phyloP scores from a whole-genome alignment of 805 yeast genomes.

The Tetrapisispora iriomotensis region DNA sequence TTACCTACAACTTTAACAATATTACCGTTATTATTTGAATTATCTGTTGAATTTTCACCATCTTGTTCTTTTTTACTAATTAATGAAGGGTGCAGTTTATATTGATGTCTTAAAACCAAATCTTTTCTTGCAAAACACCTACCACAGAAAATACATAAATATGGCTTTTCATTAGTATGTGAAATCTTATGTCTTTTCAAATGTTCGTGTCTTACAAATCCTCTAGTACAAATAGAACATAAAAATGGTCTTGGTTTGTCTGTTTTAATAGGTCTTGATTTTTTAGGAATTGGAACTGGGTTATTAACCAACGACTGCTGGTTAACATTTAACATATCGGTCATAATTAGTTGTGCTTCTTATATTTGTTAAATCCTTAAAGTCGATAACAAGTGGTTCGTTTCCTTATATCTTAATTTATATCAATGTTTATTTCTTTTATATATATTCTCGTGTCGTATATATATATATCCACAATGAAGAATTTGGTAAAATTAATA shows the following conservation, averaged over 20 bases:
- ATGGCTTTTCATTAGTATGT: slow-evolving; percentile 94
- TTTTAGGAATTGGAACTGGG: slow-evolving; percentile 66
- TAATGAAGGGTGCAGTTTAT: slow-evolving; percentile 64
- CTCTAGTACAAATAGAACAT: slow-evolving; percentile 84
- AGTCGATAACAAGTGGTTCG: no score
- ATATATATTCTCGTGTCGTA: no score
- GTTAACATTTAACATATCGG: not conserved
- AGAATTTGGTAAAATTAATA: no score
- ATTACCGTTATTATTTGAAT: slow-evolving; percentile 7
- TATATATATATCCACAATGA: no score
- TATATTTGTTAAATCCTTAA: no score
- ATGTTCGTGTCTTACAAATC: slow-evolving; percentile 92
- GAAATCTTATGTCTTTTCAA: slow-evolving; percentile 87
- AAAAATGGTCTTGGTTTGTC: slow-evolving; percentile 92
- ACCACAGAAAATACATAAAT: slow-evolving; percentile 92
- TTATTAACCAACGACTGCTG: not conserved
- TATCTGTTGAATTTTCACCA: not conserved
- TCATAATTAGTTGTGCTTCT: not conserved
- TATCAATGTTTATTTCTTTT: no score
- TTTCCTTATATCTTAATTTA: no score
- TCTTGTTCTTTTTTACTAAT: slow-evolving; percentile 21
- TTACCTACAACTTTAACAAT: slow-evolving; percentile 33
- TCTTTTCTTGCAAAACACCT: slow-evolving; percentile 90
- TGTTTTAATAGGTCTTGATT: slow-evolving; percentile 73
- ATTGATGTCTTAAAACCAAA: slow-evolving; percentile 85